Base-by-base conservation (phyloP, 495 filamentous ascomycete species). In the Aspergillus affinis region DNA sequence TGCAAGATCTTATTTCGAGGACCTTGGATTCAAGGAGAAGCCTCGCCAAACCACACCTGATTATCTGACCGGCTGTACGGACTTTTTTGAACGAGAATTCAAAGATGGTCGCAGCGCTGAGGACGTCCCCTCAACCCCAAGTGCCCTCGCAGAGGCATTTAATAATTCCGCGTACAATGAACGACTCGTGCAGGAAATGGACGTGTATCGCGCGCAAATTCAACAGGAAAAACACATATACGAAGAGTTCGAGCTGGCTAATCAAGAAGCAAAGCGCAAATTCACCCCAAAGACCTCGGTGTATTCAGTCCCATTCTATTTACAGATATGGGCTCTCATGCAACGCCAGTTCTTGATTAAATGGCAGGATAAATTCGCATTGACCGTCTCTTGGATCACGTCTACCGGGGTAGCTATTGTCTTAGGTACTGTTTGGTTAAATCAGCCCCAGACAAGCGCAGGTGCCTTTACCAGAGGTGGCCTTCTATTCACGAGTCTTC, bases 21-120 rank as follows among this genome's bases (percentile, higher is more conserved):
- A 81, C 0, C 83, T 97, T 17, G 92, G 92, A 6, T 97, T 91
- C 66, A 77, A 85, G 10, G 83, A 86, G 13, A 89, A 88, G 57
- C 89, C 89, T n/a, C 79, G 91, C 45, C 88, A 92, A 67, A 97
- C 91, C 0, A 93, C 90, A 0, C 87, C 90, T 0, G 91, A 97
- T 66, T 97, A 90, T 62, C 78, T 97, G 20, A 95, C 91, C 8
- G 88, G 88, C 15, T 90, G 86, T 66, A 94, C 92, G 1, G 90
- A 95, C 68, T 86, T 88, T 8, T 91, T 88, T 61, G 89, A 94
- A 65, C 85, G 91, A 41, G 86, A 90, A 44, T 93, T 90, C 70
- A 81, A 87, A 41, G 75, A 82, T 7, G 89, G 89, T 6, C 72
- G 81, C 51, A 84, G 82, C 44, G 72, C 76, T 0, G 72, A 73